Percentiles rank a stretch among this genome's conserved stretches.
These are phyloP conservation scores for Ophiostoma populinum DNA, from an alignment of 2,329 filamentous ascomycete species.

Conservation along the genomic window DNA sequence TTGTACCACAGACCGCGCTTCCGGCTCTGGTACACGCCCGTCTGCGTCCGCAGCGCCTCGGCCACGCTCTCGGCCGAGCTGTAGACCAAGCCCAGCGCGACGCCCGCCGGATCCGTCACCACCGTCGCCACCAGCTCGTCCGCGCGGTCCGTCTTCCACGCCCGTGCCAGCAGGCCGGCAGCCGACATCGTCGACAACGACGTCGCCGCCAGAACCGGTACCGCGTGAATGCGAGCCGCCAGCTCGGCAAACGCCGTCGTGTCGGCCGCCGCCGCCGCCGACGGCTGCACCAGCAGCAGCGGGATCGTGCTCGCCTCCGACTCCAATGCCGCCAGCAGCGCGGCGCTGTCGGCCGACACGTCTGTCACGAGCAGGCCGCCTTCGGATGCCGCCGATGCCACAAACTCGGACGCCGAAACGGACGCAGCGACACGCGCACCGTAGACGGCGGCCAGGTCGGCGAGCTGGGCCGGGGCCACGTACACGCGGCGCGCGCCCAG, in stretches of 20 bases:
- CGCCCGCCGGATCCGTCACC: conserved; percentile 74
- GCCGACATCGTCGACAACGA: conserved; percentile 58
- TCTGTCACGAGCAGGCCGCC: conserved; percentile 35
- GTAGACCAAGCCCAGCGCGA: conserved; percentile 80
- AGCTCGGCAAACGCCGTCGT: conserved; percentile 29
- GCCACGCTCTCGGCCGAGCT: conserved; percentile 80
- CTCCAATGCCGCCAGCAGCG: conserved; percentile 27
- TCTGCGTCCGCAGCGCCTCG: conserved; percentile 62
- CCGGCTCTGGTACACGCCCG: conserved; percentile 85
- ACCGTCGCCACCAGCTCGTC: conserved; percentile 80
- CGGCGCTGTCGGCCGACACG: conserved; percentile 26
- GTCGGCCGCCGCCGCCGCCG: conserved; percentile 21
- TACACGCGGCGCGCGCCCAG: conserved; percentile 74
- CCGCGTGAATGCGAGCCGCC: conserved; percentile 34
- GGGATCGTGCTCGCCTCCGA: conserved; percentile 23
- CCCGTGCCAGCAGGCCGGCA: conserved; percentile 52
- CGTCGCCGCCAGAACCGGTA: conserved; percentile 59
- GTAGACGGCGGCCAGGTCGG: conserved; percentile 32
- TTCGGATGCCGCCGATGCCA: conserved; percentile 18
- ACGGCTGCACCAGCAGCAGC: conserved; percentile 33
- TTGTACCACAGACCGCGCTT: conserved; percentile 96
- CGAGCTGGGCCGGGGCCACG: conserved; percentile 53
- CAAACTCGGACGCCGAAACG: conserved; percentile 19
- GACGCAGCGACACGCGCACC: conserved; percentile 37
- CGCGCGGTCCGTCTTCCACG: conserved; percentile 63